A percentile compares a stretch with the other conserved stretches of the same genome.
Conservation (phyloP, 2,329 filamentous ascomycete species). For the Aspergillus felis region DNA sequence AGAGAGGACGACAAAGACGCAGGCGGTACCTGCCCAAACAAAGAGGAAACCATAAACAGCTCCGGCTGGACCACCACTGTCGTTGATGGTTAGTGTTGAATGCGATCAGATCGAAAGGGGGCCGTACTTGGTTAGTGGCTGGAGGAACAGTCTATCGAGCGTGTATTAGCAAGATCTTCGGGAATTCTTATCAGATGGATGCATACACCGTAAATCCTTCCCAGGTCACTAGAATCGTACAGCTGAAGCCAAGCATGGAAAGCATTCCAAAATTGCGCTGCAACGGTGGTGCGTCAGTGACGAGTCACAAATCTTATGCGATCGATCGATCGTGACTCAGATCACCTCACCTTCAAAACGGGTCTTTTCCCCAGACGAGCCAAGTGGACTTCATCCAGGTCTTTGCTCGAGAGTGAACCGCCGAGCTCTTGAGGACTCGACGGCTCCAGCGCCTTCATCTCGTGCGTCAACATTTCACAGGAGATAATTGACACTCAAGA, state of each 20-base stretch:
- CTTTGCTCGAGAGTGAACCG: slow-evolving; percentile 12
- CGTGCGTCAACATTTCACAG: background rate
- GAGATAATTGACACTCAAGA: background rate
- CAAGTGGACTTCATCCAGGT: slow-evolving; percentile 44
- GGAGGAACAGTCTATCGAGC: slow-evolving; percentile 4
- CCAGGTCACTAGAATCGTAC: slow-evolving; percentile 20
- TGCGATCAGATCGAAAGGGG: background rate
- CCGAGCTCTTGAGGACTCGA: slow-evolving; percentile 11
- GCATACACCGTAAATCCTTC: slow-evolving; percentile 16
- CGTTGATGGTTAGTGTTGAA: background rate
- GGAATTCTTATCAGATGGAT: background rate
- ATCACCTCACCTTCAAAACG: slow-evolving; percentile 39
- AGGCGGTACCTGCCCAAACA: slow-evolving; percentile 27
- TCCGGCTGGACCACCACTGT: slow-evolving; percentile 31
- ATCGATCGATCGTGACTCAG: background rate
- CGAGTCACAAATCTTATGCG: background rate
- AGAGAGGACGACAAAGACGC: slow-evolving; percentile 23
- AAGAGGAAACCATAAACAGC: slow-evolving; percentile 31
- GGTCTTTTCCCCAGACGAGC: slow-evolving; percentile 49
- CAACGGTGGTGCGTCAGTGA: background rate
- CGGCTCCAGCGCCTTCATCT: background rate
- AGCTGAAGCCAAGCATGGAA: slow-evolving; percentile 19
- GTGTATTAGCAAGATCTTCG: background rate
- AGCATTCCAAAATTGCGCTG: slow-evolving; percentile 20
- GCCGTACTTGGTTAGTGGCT: slow-evolving; percentile 9